Percentiles rank a stretch among this genome's conserved stretches.
Evolutionary conservation across 2,329 filamentous ascomycete genomes (phyloP).

Genomic region (Zymoseptoria pseudotritici): DNA sequence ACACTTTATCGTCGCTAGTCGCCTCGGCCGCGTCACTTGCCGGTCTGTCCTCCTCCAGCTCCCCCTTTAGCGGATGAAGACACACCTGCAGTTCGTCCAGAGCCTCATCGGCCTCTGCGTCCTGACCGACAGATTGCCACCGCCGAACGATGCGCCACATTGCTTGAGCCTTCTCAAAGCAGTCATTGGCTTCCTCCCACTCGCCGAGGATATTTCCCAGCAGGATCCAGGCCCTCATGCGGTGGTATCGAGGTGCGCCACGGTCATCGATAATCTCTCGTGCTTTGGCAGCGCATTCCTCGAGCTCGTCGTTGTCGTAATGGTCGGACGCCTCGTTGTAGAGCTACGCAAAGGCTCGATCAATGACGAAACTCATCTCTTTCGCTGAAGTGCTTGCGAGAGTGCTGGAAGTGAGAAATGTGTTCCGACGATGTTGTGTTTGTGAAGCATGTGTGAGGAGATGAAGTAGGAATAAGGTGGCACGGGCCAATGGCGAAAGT

Average conservation of each 20-base stretch:
- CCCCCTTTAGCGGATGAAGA: background rate
- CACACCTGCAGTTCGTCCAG: background rate
- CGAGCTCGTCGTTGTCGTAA: conserved; percentile 2
- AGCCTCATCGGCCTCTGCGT: background rate
- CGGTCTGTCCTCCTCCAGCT: background rate
- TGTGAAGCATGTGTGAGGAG: too few relatives aligned
- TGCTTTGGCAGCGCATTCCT: background rate
- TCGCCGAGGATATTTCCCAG: background rate
- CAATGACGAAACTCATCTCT: background rate
- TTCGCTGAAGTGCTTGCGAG: too few relatives aligned
- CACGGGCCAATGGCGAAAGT: too few relatives aligned
- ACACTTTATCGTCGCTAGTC: background rate
- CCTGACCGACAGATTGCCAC: background rate
- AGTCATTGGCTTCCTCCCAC: conserved; percentile 1
- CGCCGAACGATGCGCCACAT: background rate
- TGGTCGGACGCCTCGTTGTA: conserved; percentile 1
- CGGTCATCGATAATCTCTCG: background rate
- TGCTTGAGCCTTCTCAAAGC: background rate
- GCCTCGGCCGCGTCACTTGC: background rate
- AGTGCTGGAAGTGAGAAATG: too few relatives aligned
- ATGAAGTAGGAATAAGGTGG: too few relatives aligned
- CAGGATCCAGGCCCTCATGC: conserved; percentile 1
- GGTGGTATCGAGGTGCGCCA: conserved; percentile 1
- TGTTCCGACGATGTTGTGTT: too few relatives aligned
- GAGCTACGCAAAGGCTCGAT: background rate